Evolutionary conservation across 1,139 yeast genomes (phyloP).

Genomic region (Pneumocystis oryctolagi): DNA sequence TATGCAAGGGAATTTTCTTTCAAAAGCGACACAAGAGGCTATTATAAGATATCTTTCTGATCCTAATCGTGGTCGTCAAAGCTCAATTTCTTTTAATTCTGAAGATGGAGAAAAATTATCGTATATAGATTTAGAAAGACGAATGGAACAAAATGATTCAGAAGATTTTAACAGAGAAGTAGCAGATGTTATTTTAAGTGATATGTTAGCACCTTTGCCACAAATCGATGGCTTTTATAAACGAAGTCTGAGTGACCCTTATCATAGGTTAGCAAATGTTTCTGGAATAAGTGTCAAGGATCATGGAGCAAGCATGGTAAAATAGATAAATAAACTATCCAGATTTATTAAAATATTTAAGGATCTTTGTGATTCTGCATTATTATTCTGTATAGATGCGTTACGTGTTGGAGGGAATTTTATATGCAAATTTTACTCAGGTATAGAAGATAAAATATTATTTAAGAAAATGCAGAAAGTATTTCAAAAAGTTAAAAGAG

Average conservation of each 20-base stretch:
- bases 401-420: constrained; percentile 56
- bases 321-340: constrained; percentile 6
- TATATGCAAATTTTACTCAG: constrained; percentile 58
- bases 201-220: constrained; percentile 65
- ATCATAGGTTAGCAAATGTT: constrained; percentile 60
- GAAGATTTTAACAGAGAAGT: constrained; percentile 2
- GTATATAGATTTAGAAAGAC: constrained; percentile 7
- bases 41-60: constrained; percentile 39
- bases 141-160: constrained; percentile 22
- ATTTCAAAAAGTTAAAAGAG: constrained; percentile 43
- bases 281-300: constrained; percentile 49
- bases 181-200: constrained; percentile 66
- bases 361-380: constrained; percentile 86
- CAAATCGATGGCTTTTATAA: constrained; percentile 51
- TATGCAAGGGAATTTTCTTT: constrained; percentile 74
- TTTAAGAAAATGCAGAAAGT: constrained; percentile 42
- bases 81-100: constrained; percentile 4
- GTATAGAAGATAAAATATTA: constrained; percentile 49
- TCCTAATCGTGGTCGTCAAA: constrained; percentile 21
- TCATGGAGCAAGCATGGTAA: constrained; percentile 34
- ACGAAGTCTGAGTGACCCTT: constrained; percentile 67
- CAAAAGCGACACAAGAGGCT: constrained; percentile 47
- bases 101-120: constrained; percentile 9
- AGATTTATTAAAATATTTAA: constrained; percentile 16
- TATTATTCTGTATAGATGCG: constrained; percentile 55